Conservation (phyloP, 2,329 filamentous ascomycete species). For the Grosmannia penicillata region DNA sequence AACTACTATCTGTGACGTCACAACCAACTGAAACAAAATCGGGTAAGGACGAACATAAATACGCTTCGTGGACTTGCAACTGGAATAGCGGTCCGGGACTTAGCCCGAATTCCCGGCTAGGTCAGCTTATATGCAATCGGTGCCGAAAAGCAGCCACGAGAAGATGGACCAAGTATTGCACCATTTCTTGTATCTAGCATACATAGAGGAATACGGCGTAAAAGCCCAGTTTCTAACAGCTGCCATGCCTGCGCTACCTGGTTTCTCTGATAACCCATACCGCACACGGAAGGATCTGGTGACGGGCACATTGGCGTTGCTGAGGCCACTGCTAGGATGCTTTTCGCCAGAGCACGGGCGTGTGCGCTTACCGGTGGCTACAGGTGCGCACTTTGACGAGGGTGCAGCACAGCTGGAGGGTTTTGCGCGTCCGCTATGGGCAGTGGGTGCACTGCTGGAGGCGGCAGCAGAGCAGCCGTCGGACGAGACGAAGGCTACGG, state of each 20-base stretch:
- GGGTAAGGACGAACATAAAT: too few relatives aligned
- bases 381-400: conserved; percentile 28
- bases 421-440: conserved; percentile 24
- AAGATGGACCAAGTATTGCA: too few relatives aligned
- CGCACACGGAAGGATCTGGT: conserved; percentile 20
- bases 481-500: background rate
- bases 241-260: conserved; percentile 21
- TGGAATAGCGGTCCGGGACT: too few relatives aligned
- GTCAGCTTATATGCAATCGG: too few relatives aligned
- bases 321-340: conserved; percentile 18
- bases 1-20: too few relatives aligned
- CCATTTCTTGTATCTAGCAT: too few relatives aligned
- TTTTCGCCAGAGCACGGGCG: conserved; percentile 20
- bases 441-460: conserved; percentile 6
- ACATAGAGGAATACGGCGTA: too few relatives aligned
- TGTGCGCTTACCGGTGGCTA: conserved; percentile 21
- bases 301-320: conserved; percentile 18
- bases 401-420: conserved; percentile 29
- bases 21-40: too few relatives aligned
- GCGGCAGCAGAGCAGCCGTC: background rate
- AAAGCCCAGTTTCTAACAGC: too few relatives aligned
- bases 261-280: conserved; percentile 27
- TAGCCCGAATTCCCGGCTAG: too few relatives aligned
- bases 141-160: too few relatives aligned
- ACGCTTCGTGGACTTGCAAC: too few relatives aligned